Evolutionary conservation across 202 grass and related monocot species (phyloP).

Genomic region (Bolboschoenoplectus hybrid): DNA sequence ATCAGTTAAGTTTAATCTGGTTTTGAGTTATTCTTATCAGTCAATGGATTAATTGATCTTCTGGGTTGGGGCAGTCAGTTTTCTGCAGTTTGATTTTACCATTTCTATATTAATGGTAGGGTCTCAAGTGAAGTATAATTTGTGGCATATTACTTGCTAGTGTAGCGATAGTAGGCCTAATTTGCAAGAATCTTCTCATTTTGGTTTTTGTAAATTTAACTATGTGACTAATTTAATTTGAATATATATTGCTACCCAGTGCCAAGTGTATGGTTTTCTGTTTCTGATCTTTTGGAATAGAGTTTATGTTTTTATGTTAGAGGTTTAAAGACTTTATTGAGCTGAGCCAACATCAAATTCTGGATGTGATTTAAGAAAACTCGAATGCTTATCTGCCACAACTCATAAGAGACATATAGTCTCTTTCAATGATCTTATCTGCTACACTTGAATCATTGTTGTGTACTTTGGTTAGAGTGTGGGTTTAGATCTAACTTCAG

Average conservation of each 20-base stretch:
- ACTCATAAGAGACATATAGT: neutral
- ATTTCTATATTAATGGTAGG: conserved; percentile 4
- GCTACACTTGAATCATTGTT: neutral
- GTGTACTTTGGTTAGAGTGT: neutral
- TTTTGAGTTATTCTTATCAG: neutral
- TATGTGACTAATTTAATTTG: neutral
- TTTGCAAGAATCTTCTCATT: neutral
- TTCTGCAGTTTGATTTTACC: neutral
- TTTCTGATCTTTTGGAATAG: neutral
- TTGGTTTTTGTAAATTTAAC: neutral
- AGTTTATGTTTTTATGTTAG: conserved; percentile 4
- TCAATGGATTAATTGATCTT: neutral
- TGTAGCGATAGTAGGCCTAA: neutral
- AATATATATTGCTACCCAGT: neutral
- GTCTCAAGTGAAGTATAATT: neutral
- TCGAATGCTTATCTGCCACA: conserved; percentile 1
- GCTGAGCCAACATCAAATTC: neutral
- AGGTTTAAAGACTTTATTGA: neutral
- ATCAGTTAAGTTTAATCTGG: conserved; percentile 8
- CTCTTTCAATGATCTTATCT: neutral
- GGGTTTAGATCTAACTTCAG: neutral
- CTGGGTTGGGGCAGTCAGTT: neutral
- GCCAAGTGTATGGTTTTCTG: no score
- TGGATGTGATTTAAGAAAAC: neutral
- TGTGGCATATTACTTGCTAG: neutral